phyloP scores from a whole-genome alignment of 2,329 filamentous ascomycete species.

The Pseudonectria foliicola region DNA sequence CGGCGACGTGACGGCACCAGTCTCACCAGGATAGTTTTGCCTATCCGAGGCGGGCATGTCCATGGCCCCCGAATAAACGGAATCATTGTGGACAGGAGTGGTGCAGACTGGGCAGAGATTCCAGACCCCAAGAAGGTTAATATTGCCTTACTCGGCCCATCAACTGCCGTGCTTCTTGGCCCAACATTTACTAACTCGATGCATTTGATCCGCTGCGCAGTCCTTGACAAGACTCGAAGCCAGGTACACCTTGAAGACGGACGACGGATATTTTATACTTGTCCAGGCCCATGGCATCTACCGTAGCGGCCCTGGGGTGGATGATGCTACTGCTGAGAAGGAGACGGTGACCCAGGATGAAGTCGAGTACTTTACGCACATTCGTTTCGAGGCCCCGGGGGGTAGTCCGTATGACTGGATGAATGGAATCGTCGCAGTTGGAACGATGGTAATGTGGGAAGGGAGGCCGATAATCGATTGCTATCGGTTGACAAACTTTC shows the following conservation, averaged over 20 bases:
- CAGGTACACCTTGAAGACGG: constrained; percentile 12
- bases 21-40: constrained; percentile 9
- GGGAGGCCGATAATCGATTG: constrained; percentile 14
- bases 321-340: background rate
- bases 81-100: constrained; percentile 10
- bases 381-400: constrained; percentile 12
- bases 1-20: constrained; percentile 7
- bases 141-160: background rate
- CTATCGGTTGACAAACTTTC: constrained; percentile 16
- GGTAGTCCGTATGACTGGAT: constrained; percentile 10
- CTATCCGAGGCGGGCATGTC: constrained; percentile 11
- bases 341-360: constrained; percentile 12
- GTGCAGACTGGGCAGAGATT: constrained; percentile 14
- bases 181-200: background rate
- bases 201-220: background rate
- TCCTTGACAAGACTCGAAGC: constrained; percentile 8
- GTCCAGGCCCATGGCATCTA: constrained; percentile 14
- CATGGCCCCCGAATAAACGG: constrained; percentile 10
- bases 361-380: constrained; percentile 15
- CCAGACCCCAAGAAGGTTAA: constrained; percentile 10
- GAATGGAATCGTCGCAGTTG: constrained; percentile 11
- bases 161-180: background rate
- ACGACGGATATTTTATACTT: constrained; percentile 10
- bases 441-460: constrained; percentile 13
- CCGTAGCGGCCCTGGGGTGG: constrained; percentile 8